A percentile compares a stretch with the other conserved stretches of the same genome.
Evolutionary conservation across 2,329 filamentous ascomycete genomes (phyloP).

Genomic region (Verticillium isaacii): DNA sequence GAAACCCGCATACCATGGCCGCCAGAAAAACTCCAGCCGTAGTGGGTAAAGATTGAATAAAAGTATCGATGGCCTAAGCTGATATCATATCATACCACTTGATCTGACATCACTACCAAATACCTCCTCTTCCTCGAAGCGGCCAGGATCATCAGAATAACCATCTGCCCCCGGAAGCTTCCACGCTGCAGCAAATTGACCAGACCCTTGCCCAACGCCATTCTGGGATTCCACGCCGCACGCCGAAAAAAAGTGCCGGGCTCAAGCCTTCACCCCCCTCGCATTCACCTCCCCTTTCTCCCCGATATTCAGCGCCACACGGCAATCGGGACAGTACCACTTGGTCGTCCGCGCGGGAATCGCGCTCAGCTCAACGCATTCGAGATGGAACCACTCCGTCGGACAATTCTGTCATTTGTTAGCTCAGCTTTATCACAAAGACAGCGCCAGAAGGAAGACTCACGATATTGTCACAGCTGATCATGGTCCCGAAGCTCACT

Average conservation of each 20-base stretch:
- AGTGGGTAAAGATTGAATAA: background rate
- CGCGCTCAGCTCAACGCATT: slow-evolving; percentile 65
- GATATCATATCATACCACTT: background rate
- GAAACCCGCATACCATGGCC: too few relatives aligned
- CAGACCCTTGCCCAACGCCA: background rate
- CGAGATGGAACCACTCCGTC: slow-evolving; percentile 80
- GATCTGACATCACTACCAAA: background rate
- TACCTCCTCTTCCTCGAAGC: background rate
- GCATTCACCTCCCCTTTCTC: slow-evolving; percentile 59
- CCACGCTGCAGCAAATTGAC: background rate
- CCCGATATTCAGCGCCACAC: slow-evolving; percentile 56
- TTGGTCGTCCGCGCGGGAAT: slow-evolving; percentile 70
- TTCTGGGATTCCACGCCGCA: background rate
- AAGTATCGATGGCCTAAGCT: background rate
- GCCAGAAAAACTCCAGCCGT: background rate
- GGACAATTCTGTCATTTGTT: slow-evolving; percentile 54
- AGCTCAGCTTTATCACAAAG: slow-evolving; percentile 9
- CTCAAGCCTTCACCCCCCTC: slow-evolving; percentile 45
- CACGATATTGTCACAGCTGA: slow-evolving; percentile 76
- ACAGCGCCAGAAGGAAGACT: slow-evolving; percentile 26
- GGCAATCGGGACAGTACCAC: slow-evolving; percentile 81
- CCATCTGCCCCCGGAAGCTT: background rate
- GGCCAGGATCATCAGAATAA: background rate
- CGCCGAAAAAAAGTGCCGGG: background rate
- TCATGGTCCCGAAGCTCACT: slow-evolving; percentile 79